Percentiles rank a stretch among this genome's conserved stretches.
Conservation (phyloP, 108 stramenopile species). For the Bacterosira constricta region DNA sequence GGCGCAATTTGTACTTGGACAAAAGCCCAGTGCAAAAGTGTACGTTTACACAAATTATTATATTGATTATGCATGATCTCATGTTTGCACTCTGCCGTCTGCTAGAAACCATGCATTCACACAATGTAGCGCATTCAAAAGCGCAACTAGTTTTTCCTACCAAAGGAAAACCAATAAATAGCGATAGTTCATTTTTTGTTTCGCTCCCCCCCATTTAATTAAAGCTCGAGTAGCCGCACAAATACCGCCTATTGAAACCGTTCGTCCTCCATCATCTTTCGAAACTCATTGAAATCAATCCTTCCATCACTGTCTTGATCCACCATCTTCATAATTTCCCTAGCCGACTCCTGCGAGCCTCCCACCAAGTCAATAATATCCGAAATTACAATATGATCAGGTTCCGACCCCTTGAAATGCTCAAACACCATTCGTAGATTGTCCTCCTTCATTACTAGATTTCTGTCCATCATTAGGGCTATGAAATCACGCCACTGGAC, state of each 20-base stretch:
- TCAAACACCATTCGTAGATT: constrained; percentile 85
- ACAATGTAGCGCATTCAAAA: no score
- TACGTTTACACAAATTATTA: no score
- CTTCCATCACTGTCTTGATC: constrained; percentile 83
- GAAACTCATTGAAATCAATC: constrained; percentile 86
- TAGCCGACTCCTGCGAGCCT: constrained; percentile 70
- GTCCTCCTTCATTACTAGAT: constrained; percentile 76
- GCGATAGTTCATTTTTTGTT: no score
- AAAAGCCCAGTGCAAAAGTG: no score
- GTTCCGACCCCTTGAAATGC: constrained; percentile 74
- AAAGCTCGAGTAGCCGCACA: no score
- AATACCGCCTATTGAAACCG: background rate
- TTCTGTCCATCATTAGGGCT: constrained; percentile 84
- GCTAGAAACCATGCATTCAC: no score
- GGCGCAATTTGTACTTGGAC: no score
- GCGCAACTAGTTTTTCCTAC: no score
- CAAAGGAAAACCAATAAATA: no score
- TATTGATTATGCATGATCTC: no score
- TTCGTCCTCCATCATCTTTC: constrained; percentile 47
- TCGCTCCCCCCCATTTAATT: no score
- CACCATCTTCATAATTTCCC: constrained; percentile 80
- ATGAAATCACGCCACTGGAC: constrained; percentile 87
- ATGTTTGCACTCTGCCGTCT: no score
- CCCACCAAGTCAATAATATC: constrained; percentile 86
- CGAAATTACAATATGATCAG: constrained; percentile 64